Percentiles rank a stretch among this genome's conserved stretches.
phyloP scores from a whole-genome alignment of 73 alveolate species.

The Paramecium sonneborni region DNA sequence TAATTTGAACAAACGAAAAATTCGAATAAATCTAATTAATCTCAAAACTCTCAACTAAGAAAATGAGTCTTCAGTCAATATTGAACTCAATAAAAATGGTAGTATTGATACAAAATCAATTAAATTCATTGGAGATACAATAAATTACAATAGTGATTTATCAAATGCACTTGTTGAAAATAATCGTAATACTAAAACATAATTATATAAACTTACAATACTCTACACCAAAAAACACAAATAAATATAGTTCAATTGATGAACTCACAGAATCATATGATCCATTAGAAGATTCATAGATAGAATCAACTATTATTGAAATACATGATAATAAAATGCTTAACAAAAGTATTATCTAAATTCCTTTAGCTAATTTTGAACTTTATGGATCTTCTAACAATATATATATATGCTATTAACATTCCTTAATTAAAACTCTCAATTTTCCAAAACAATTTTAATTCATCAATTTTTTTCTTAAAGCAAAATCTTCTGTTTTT shows the following conservation, averaged over 20 bases:
- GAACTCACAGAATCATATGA: neutral
- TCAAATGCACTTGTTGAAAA: constrained; percentile 32
- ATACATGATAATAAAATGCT: constrained; percentile 24
- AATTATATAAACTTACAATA: neutral
- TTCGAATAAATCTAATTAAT: neutral
- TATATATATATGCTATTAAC: neutral
- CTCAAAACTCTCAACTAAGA: neutral
- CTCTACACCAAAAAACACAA: constrained; percentile 6
- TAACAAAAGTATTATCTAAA: neutral
- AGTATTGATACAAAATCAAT: neutral
- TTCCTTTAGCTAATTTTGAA: neutral
- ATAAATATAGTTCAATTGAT: neutral
- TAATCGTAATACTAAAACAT: neutral
- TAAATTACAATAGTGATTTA: neutral
- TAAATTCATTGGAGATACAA: constrained; percentile 41
- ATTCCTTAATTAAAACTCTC: neutral
- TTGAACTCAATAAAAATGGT: neutral
- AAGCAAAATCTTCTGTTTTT: constrained; percentile 42
- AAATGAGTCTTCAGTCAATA: neutral
- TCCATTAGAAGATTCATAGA: neutral
- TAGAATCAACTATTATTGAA: constrained; percentile 9
- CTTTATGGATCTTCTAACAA: constrained; percentile 47
- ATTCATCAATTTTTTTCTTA: constrained; percentile 24
- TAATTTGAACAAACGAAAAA: constrained; percentile 25
- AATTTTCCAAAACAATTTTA: neutral